phyloP scores from a whole-genome alignment of 306 rosid species.

The Astragalus glycyphyllos region DNA sequence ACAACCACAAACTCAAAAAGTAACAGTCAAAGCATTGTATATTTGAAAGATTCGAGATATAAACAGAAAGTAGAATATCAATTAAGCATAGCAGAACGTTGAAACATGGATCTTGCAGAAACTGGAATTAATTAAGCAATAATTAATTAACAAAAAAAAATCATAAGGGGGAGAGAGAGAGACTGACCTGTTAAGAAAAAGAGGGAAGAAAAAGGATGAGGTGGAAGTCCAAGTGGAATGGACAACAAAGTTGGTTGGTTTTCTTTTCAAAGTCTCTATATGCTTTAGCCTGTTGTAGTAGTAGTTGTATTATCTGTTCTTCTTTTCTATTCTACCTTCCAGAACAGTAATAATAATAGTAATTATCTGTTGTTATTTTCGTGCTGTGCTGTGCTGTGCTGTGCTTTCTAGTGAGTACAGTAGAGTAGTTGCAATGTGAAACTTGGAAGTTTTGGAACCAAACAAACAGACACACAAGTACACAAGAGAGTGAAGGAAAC shows the following conservation, averaged over 20 bases:
- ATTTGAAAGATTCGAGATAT: background rate
- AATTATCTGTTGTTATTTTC: background rate
- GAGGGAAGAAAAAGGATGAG: constrained; percentile 51
- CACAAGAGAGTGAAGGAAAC: background rate
- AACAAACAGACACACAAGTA: background rate
- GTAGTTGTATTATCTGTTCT: background rate
- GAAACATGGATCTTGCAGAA: constrained; percentile 35
- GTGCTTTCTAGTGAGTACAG: too few relatives aligned
- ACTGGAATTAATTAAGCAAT: constrained; percentile 2
- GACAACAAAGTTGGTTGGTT: constrained; percentile 28
- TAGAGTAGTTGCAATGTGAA: constrained; percentile 6
- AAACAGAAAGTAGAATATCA: constrained; percentile 5
- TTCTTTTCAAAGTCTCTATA: constrained; percentile 4
- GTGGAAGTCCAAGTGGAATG: constrained; percentile 86
- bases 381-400: too few relatives aligned
- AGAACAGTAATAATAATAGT: constrained; percentile 1
- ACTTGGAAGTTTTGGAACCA: constrained; percentile 26
- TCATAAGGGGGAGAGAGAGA: constrained; percentile 47
- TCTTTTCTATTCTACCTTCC: background rate
- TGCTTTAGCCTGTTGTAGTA: constrained; percentile 14
- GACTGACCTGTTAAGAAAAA: constrained; percentile 59
- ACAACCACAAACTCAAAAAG: constrained; percentile 10
- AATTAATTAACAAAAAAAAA: constrained; percentile 3
- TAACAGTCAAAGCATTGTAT: background rate
- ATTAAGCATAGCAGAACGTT: background rate